Evolutionary conservation across 179 eudicot genomes (phyloP).

Genomic region (Actinidia polygama): DNA sequence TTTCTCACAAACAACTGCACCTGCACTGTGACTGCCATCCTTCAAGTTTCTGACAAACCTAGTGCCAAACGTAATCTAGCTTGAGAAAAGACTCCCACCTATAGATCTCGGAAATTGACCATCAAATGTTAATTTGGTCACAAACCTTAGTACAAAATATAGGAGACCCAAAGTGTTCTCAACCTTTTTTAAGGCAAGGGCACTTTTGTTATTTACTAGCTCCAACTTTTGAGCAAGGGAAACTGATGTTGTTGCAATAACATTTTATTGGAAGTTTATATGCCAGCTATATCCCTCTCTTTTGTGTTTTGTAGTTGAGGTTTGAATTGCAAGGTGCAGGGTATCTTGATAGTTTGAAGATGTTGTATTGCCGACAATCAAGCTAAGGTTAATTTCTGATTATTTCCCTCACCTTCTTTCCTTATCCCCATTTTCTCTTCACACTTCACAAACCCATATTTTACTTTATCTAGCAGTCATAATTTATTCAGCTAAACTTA

Average conservation of each 20-base stretch:
- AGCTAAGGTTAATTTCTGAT: neutral
- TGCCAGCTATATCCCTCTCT: neutral
- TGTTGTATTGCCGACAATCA: neutral
- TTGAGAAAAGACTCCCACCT: constrained; percentile 5
- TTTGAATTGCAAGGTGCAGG: neutral
- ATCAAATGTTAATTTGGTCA: neutral
- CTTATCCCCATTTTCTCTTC: neutral
- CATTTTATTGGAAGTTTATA: neutral
- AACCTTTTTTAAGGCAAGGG: neutral
- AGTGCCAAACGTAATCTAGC: neutral
- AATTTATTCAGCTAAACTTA: neutral
- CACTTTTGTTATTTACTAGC: neutral
- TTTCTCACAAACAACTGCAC: neutral
- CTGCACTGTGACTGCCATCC: neutral
- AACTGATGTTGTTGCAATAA: neutral
- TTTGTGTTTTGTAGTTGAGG: neutral
- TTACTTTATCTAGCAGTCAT: neutral
- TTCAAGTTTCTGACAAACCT: neutral
- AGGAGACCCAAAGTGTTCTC: neutral
- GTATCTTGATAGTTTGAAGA: neutral
- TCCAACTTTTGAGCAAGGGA: neutral
- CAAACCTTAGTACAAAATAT: neutral
- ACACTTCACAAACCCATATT: neutral
- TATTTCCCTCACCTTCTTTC: neutral
- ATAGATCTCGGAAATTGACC: neutral